These are phyloP conservation scores for Fraxinus cuspidata DNA, from an alignment of 257 asterid species.

Conservation along the genomic window DNA sequence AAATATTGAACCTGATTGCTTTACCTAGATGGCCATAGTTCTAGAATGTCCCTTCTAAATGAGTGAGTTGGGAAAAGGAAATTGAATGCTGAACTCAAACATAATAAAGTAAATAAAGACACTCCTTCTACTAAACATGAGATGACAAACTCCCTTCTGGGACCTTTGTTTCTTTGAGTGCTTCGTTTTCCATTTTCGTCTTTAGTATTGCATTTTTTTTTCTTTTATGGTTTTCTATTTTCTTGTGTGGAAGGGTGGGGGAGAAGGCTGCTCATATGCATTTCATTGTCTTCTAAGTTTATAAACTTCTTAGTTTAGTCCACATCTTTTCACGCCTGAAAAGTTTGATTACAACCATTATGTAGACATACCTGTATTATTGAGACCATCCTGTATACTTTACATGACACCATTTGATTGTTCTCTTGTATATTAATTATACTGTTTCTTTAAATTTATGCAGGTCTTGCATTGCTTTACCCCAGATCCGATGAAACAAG, in stretches of 20 bases:
- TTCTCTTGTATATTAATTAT: conserved; percentile 24
- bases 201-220: background rate
- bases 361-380: background rate
- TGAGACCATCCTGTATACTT: background rate
- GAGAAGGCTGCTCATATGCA: background rate
- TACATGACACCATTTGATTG: conserved; percentile 4
- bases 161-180: background rate
- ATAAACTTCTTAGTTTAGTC: background rate
- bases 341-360: background rate
- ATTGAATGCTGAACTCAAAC: background rate
- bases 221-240: background rate
- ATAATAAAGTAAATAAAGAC: background rate
- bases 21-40: conserved; percentile 17
- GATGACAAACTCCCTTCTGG: background rate
- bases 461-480: conserved; percentile 73
- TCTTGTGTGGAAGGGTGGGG: background rate
- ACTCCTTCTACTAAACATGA: background rate
- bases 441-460: conserved; percentile 23
- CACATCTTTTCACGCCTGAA: background rate
- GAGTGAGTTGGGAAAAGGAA: background rate
- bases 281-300: background rate
- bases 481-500: conserved; percentile 94
- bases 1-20: background rate
- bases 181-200: background rate
- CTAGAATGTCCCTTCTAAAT: conserved; percentile 5